Conservation (phyloP, 139 green algal genomes). For the Closterium sp. region DNA sequence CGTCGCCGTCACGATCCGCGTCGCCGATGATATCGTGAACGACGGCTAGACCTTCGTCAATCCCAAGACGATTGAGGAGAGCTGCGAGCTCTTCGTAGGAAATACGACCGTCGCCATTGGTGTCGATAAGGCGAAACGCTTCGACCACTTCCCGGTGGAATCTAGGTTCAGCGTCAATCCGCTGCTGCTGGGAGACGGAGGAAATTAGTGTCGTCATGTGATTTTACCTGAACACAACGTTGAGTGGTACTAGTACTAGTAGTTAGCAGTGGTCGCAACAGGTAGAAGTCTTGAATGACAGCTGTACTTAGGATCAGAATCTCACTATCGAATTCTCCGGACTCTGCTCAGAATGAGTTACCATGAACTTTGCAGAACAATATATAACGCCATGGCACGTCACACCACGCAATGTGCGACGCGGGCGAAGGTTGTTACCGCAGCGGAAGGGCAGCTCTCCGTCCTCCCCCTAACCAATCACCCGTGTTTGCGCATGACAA, state of each 20-base stretch:
- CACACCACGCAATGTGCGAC: not conserved
- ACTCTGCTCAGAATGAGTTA: not conserved
- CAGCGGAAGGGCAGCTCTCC: too few species aligned
- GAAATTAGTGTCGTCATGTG: not conserved
- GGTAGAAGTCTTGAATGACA: too few species aligned
- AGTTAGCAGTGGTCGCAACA: too few species aligned
- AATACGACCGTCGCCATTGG: not conserved
- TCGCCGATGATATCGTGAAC: not conserved
- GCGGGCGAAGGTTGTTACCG: too few species aligned
- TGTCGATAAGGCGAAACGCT: not conserved
- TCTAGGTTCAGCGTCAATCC: not conserved
- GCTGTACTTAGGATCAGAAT: too few species aligned
- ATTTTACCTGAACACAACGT: not conserved
- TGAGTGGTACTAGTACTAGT: too few species aligned
- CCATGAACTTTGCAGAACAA: not conserved
- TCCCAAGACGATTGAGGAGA: not conserved
- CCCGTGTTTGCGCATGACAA: too few species aligned
- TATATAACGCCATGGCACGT: not conserved
- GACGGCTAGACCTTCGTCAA: not conserved
- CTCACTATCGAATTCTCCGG: not conserved
- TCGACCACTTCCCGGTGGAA: not conserved
- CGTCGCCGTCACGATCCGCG: not conserved
- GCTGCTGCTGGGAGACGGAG: not conserved
- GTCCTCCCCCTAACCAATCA: too few species aligned
- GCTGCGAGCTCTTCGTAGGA: not conserved